phyloP scores from a whole-genome alignment of 768 basidiomycete genomes.

The Boletus subcaerulescens region DNA sequence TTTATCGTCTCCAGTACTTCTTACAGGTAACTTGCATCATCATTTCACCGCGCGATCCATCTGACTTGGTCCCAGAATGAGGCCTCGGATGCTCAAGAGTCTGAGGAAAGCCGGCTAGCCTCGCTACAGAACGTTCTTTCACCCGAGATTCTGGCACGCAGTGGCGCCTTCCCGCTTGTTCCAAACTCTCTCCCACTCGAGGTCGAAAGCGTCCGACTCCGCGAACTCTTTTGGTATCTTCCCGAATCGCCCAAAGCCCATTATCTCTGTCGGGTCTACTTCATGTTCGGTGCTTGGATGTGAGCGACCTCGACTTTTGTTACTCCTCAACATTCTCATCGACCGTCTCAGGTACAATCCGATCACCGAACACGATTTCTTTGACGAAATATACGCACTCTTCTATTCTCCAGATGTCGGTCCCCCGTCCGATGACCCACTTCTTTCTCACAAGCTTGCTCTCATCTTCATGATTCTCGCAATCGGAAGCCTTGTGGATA shows the following conservation, averaged over 20 bases:
- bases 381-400: slow-evolving; percentile 54
- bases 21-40: slow-evolving; percentile 49
- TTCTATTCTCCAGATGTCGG: slow-evolving; percentile 50
- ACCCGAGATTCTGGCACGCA: slow-evolving; percentile 59
- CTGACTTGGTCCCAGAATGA: slow-evolving; percentile 49
- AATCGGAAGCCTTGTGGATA: slow-evolving; percentile 63
- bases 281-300: slow-evolving; percentile 70
- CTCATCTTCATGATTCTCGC: slow-evolving; percentile 66
- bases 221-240: slow-evolving; percentile 66
- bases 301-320: slow-evolving; percentile 32
- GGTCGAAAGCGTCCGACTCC: slow-evolving; percentile 46
- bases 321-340: slow-evolving; percentile 7
- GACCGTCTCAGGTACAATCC: slow-evolving; percentile 57
- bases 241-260: slow-evolving; percentile 58
- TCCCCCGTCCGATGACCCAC: slow-evolving; percentile 48
- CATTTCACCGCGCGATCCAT: not conserved
- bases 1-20: slow-evolving; percentile 51
- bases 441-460: slow-evolving; percentile 58
- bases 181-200: slow-evolving; percentile 39
- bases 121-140: slow-evolving; percentile 57
- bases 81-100: slow-evolving; percentile 51
- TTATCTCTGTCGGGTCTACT: slow-evolving; percentile 61
- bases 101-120: slow-evolving; percentile 42
- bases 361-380: slow-evolving; percentile 56
- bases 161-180: slow-evolving; percentile 63